A percentile compares a stretch with the other conserved stretches of the same genome.
Evolutionary conservation across 176 grass and related monocot genomes (phyloP).

Genomic region (Areca catechu): DNA sequence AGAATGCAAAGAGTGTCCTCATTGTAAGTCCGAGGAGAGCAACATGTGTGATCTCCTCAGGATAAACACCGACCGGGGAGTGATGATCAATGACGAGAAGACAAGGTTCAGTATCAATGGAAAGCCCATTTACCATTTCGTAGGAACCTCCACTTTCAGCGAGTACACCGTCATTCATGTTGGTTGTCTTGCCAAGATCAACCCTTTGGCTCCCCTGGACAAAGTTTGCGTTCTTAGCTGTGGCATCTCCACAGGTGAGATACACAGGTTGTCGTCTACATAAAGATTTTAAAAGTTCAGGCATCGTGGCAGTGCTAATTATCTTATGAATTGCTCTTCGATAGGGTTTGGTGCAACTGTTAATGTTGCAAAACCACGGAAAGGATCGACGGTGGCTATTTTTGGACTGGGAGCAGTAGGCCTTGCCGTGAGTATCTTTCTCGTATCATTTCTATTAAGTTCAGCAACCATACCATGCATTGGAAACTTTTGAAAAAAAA

Average conservation of each 20-base stretch:
- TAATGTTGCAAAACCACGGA: constrained; percentile 80
- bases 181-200: constrained; percentile 63
- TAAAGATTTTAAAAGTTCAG: too few relatives aligned
- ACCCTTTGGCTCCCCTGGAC: constrained; percentile 52
- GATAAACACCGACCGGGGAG: constrained; percentile 62
- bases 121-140: constrained; percentile 72
- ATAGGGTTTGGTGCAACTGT: constrained; percentile 74
- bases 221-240: constrained; percentile 83
- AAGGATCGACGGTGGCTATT: constrained; percentile 69
- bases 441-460: neutral
- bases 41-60: constrained; percentile 86
- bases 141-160: constrained; percentile 76
- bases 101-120: constrained; percentile 55
- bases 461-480: too few relatives aligned
- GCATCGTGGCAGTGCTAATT: constrained; percentile 9
- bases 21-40: constrained; percentile 81
- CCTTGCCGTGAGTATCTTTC: constrained; percentile 48
- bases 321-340: neutral
- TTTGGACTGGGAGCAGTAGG: constrained; percentile 91
- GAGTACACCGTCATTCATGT: constrained; percentile 88
- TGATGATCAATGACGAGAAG: constrained; percentile 57
- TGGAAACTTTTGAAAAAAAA: too few relatives aligned
- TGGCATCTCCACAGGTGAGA: constrained; percentile 70
- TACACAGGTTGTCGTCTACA: too few relatives aligned
- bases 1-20: constrained; percentile 78